Conservation (phyloP, 495 filamentous ascomycete species). For the Saxispiralis lemnorum region DNA sequence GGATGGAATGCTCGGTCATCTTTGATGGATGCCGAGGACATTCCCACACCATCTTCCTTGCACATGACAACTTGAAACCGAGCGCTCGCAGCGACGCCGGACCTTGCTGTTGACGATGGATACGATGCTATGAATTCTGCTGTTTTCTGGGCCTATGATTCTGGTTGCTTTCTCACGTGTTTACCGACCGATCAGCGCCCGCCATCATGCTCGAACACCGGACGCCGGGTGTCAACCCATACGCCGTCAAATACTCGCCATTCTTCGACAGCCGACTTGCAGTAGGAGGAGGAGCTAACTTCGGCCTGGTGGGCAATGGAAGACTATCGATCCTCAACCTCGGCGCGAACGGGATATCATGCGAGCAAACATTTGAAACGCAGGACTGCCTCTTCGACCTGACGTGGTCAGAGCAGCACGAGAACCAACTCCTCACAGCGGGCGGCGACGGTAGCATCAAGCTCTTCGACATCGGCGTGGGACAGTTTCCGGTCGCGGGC, state of each 20-base stretch:
- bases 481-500: constrained; percentile 64
- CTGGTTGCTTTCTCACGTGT: too few species aligned
- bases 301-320: constrained; percentile 91
- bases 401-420: constrained; percentile 84
- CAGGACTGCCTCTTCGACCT: constrained; percentile 92
- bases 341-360: constrained; percentile 63
- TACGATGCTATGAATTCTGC: too few species aligned
- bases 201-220: constrained; percentile 75
- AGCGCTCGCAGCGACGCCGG: too few species aligned
- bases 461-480: constrained; percentile 65
- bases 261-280: constrained; percentile 92
- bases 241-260: constrained; percentile 89
- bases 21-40: too few species aligned
- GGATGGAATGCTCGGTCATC: neutral
- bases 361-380: constrained; percentile 81
- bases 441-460: constrained; percentile 86
- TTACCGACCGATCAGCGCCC: neutral
- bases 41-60: too few species aligned
- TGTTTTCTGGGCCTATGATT: too few species aligned
- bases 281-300: constrained; percentile 73
- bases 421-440: constrained; percentile 76
- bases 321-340: constrained; percentile 66
- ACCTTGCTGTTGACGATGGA: too few species aligned
- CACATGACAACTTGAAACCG: too few species aligned
- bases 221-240: constrained; percentile 85